phyloP scores from a whole-genome alignment of 495 filamentous ascomycete genomes.

The Oidiodendron maius region DNA sequence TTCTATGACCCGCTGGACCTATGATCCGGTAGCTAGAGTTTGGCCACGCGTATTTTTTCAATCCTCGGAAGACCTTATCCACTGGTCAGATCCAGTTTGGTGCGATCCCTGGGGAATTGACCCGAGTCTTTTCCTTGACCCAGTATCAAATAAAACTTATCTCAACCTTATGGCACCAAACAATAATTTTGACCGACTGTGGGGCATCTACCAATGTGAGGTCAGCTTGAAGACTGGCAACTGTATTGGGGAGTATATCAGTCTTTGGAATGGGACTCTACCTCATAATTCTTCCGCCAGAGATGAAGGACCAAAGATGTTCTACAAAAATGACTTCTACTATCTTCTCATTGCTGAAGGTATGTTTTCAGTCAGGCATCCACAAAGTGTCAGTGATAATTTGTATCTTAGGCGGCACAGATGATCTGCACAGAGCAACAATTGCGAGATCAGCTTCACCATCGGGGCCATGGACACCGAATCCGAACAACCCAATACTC shows the following conservation, averaged over 20 bases:
- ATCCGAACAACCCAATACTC: conserved; percentile 25
- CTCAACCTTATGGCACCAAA: conserved; percentile 5
- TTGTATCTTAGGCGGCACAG: too few relatives aligned
- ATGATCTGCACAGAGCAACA: conserved; percentile 30
- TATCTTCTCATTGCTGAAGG: conserved; percentile 47
- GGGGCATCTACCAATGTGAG: conserved; percentile 10
- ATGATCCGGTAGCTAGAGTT: conserved; percentile 5
- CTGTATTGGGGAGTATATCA: conserved; percentile 1
- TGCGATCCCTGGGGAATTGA: conserved; percentile 4
- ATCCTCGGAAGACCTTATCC: conserved; percentile 2
- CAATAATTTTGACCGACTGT: not conserved
- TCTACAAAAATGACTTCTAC: conserved; percentile 37
- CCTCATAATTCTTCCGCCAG: not conserved
- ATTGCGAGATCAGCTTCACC: conserved; percentile 8
- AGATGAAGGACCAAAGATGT: conserved; percentile 42
- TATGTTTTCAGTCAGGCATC: too few relatives aligned
- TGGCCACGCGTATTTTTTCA: conserved; percentile 1
- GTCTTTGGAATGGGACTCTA: conserved; percentile 1
- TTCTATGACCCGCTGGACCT: conserved; percentile 6
- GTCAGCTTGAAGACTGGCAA: not conserved
- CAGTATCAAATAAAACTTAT: not conserved
- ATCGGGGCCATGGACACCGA: conserved; percentile 34
- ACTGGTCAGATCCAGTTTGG: conserved; percentile 3
- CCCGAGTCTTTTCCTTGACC: conserved; percentile 2
- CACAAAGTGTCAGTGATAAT: too few relatives aligned